Base-by-base conservation (phyloP, 345 rosid species). In the Eucalyptus decipiens region DNA sequence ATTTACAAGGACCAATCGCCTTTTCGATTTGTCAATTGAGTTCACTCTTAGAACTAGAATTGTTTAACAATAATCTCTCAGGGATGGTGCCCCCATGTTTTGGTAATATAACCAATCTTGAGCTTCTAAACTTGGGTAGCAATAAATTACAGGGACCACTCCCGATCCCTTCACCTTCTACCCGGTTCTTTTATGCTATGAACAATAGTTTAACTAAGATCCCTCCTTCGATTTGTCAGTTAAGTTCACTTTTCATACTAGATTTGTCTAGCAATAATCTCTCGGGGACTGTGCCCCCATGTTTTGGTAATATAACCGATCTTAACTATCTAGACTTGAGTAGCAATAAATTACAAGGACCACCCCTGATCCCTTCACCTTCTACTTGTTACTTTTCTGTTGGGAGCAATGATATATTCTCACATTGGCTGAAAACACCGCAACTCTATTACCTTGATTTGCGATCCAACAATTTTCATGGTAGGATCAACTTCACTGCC, bases 111-210 rank as follows among this genome's bases (percentile, higher is more conserved):
- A 67, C 69, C 0, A 12, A 48, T 48, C 50, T 48, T 48, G 15
- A 0, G 49, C 0, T 48, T 48, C 0, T 47, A 48, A 14, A 47
- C 0, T 48, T 48, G 49, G 0, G 15, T 2, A 4, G 12, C 49
- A 48, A 48, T 48, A n/a, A n/a, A n/a, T n/a, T n/a, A n/a, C n/a
- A n/a, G n/a, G n/a, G n/a, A n/a, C n/a, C n/a, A n/a, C n/a, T n/a
- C n/a, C n/a, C n/a, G n/a, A n/a, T n/a, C n/a, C n/a, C n/a, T n/a
- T n/a, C n/a, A n/a, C n/a, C n/a, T n/a, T n/a, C n/a, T n/a, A n/a
- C n/a, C n/a, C n/a, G n/a, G n/a, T n/a, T n/a, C n/a, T n/a, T n/a
- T n/a, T n/a, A n/a, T n/a, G n/a, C n/a, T n/a, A n/a, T n/a, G n/a
- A n/a, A n/a, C n/a, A n/a, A n/a, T n/a, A n/a, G n/a, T n/a, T n/a